Base-by-base conservation (phyloP, 805 yeast species). In the Ogataea nakhonphanomensis region DNA sequence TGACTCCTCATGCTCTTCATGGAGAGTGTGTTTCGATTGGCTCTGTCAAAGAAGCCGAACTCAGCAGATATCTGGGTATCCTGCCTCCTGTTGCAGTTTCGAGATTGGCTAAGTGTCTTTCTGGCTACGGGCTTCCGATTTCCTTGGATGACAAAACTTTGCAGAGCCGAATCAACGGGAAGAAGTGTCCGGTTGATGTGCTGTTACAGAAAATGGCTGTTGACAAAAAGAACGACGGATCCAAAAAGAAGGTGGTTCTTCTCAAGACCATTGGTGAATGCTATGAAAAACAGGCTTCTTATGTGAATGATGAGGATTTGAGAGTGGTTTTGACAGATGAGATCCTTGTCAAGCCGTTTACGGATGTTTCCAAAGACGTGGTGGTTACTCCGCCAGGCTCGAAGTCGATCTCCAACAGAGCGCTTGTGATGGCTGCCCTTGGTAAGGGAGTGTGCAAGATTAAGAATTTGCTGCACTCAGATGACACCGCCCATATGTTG, bases 21-120 rank as follows among this genome's bases (percentile, higher is more conserved):
- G 99, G 99, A 45, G 99, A 93, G 66, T 93, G 99, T 74, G 99
- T 93, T n/a, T 75, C 98, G n/a, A 76, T 93, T 45, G 99, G 99
- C 49, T 84, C 89, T 76, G 81, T 93, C 25, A 76, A 81, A 55
- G 99, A 93, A 64, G 98, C 98, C 4, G 99, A 93, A 64, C 73
- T 93, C 49, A 75, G 96, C n/a, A 78, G 99, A 57, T 88, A 87
- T 62, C 70, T 86, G 55, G 97, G 97, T 17, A 76, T 87, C 38
- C 69, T 93, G 49, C 78, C 95, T 1, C 93, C 98, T 4, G 91
- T 88, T 3, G 96, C 95, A 2, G 98, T 93, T 17, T 90, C 97
- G 2, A 77, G 99, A 56, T 69, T 93, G 41, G 66, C 86, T 22
- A 86, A 88, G 55, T 84, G 95, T 56, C 73, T 91, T 43, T 75